Evolutionary conservation across 345 rosid species (phyloP).

Genomic region (Salix exigua): DNA sequence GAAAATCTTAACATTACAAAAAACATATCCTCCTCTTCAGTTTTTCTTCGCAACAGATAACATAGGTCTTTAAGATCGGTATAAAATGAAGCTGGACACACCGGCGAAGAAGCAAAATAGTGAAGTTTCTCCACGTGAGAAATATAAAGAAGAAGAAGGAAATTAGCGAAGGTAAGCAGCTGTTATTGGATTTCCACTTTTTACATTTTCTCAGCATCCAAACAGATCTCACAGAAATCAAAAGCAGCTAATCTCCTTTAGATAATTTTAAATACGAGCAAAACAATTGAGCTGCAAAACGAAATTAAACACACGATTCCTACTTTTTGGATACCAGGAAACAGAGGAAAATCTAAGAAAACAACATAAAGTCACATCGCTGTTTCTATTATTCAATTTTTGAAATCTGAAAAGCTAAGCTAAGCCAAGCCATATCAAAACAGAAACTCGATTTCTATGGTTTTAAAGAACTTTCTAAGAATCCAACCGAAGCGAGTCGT

Average conservation of each 20-base stretch:
- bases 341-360: not conserved
- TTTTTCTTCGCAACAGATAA: not conserved
- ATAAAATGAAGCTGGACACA: not conserved
- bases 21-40: not conserved
- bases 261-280: not conserved
- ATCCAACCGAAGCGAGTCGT: conserved; percentile 5
- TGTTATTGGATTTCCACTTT: not conserved
- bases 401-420: not conserved
- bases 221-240: conserved; percentile 3
- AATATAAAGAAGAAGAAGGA: too few relatives aligned
- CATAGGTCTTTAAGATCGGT: not conserved
- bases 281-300: not conserved
- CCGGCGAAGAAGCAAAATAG: not conserved
- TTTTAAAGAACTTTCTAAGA: not conserved
- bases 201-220: not conserved
- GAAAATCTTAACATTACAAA: not conserved
- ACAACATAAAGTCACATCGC: not conserved
- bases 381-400: not conserved
- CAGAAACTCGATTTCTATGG: not conserved
- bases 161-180: not conserved
- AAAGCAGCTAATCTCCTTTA: conserved; percentile 2
- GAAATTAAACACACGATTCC: not conserved
- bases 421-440: not conserved
- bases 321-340: conserved; percentile 2
- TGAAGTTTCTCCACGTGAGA: not conserved